Percentiles rank a stretch among this genome's conserved stretches.
phyloP scores from a whole-genome alignment of 2,329 filamentous ascomycete species.

The Epichloe elymi region DNA sequence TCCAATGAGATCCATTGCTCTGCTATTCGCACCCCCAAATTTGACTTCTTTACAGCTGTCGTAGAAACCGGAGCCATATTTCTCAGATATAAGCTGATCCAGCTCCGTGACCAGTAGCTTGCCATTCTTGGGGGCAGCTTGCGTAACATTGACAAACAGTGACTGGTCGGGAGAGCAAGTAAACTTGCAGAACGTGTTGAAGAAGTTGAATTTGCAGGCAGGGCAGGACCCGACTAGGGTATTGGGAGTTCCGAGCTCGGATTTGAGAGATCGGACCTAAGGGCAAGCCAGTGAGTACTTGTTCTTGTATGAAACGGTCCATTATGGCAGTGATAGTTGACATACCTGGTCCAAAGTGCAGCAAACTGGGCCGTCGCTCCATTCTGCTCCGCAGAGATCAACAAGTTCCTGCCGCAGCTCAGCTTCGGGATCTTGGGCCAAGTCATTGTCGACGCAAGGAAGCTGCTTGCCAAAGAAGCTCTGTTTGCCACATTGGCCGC shows the following conservation, averaged over 20 bases:
- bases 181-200: constrained; percentile 95
- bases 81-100: constrained; percentile 74
- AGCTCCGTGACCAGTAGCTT: constrained; percentile 69
- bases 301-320: not conserved
- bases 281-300: not conserved
- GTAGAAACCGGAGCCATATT: constrained; percentile 81
- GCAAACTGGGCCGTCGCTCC: constrained; percentile 73
- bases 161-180: constrained; percentile 97
- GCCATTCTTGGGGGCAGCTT: constrained; percentile 47
- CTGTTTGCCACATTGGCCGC: constrained; percentile 83
- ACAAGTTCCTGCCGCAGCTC: constrained; percentile 66
- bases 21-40: constrained; percentile 85
- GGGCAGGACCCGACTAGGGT: constrained; percentile 87
- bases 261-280: constrained; percentile 66
- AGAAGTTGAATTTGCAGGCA: constrained; percentile 97
- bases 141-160: constrained; percentile 84
- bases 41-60: constrained; percentile 99
- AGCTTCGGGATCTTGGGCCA: constrained; percentile 60
- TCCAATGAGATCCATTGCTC: constrained; percentile 91
- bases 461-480: constrained; percentile 80
- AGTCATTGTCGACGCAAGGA: constrained; percentile 83
- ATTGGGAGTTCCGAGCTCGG: constrained; percentile 75
- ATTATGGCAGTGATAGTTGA: constrained; percentile 3
- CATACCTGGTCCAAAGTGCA: constrained; percentile 68
- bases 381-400: constrained; percentile 74